Conservation (phyloP, 73 alveolate genomes). For the Paramecium caudatum region DNA sequence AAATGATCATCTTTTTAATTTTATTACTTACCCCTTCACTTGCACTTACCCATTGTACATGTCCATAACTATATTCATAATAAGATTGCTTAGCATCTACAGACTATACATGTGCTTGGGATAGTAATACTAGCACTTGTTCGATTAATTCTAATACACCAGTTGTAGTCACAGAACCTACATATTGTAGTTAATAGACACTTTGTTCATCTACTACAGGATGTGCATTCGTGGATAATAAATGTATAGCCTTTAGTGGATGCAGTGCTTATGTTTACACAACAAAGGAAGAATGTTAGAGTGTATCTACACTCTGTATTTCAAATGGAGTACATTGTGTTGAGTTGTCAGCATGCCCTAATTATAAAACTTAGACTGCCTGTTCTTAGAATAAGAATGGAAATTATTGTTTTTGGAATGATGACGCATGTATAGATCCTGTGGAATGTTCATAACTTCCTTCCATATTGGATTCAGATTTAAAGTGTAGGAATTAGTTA, state of each 20-base stretch:
- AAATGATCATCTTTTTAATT: too few relatives aligned
- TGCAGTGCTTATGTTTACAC: slow-evolving; percentile 45
- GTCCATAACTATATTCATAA: too few relatives aligned
- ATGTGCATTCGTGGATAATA: slow-evolving; percentile 18
- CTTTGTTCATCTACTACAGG: neutral
- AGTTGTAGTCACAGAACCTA: too few relatives aligned
- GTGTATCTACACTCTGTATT: neutral
- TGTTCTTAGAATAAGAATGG: neutral
- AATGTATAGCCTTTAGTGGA: slow-evolving; percentile 21
- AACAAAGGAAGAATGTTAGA: neutral
- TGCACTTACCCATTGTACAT: too few relatives aligned
- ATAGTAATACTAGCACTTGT: too few relatives aligned
- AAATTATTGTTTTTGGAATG: slow-evolving; percentile 18
- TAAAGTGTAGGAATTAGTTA: neutral
- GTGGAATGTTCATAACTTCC: neutral
- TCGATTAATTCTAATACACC: too few relatives aligned
- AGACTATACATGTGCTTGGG: too few relatives aligned
- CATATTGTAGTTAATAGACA: too few relatives aligned
- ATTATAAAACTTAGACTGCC: slow-evolving; percentile 40
- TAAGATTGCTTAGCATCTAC: too few relatives aligned
- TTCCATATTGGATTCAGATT: neutral
- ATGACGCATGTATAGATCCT: neutral
- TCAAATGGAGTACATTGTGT: slow-evolving; percentile 40
- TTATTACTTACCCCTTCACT: too few relatives aligned
- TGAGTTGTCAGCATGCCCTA: neutral